These are phyloP conservation scores for Pichia sp. DNA, from an alignment of 1,139 yeast genomes.

Conservation along the genomic window DNA sequence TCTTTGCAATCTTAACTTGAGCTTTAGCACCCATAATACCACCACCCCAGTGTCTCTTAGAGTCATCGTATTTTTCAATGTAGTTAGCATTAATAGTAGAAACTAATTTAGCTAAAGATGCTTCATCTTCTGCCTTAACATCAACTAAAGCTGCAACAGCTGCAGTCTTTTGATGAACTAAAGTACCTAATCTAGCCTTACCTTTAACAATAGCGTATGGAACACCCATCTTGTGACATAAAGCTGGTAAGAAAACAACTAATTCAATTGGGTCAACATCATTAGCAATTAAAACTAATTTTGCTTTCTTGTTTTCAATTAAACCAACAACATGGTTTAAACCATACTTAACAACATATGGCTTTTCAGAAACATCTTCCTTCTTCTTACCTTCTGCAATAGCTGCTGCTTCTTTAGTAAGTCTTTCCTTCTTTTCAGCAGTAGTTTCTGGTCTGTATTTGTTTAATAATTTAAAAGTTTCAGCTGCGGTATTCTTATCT, in stretches of 20 bases:
- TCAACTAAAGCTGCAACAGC: slow-evolving; percentile 97
- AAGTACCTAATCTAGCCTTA: slow-evolving; percentile 96
- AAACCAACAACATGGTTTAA: slow-evolving; percentile 96
- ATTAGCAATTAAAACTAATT: slow-evolving; percentile 92
- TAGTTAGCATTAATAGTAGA: slow-evolving; percentile 92
- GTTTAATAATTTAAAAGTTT: slow-evolving; percentile 93
- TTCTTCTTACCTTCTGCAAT: slow-evolving; percentile 95
- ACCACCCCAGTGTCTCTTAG: slow-evolving; percentile 99
- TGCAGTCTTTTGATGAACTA: slow-evolving; percentile 94
- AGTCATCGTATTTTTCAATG: slow-evolving; percentile 85
- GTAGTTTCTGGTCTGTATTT: slow-evolving; percentile 97
- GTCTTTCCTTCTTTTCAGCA: slow-evolving; percentile 98
- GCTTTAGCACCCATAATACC: slow-evolving; percentile 96
- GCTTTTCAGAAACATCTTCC: slow-evolving; percentile 94
- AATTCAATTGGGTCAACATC: slow-evolving; percentile 98
- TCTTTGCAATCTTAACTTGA: slow-evolving; percentile 54
- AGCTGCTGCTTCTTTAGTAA: slow-evolving; percentile 97
- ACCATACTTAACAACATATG: slow-evolving; percentile 94
- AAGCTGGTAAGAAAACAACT: slow-evolving; percentile 94
- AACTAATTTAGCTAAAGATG: slow-evolving; percentile 86
- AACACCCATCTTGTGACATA: slow-evolving; percentile 98
- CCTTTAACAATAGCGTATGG: slow-evolving; percentile 98
- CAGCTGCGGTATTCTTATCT: slow-evolving; percentile 98
- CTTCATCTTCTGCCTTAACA: slow-evolving; percentile 87
- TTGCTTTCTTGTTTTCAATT: slow-evolving; percentile 96